These are phyloP conservation scores for Phyllosticta citriasiana DNA, from an alignment of 2,329 filamentous ascomycete genomes.

Conservation along the genomic window DNA sequence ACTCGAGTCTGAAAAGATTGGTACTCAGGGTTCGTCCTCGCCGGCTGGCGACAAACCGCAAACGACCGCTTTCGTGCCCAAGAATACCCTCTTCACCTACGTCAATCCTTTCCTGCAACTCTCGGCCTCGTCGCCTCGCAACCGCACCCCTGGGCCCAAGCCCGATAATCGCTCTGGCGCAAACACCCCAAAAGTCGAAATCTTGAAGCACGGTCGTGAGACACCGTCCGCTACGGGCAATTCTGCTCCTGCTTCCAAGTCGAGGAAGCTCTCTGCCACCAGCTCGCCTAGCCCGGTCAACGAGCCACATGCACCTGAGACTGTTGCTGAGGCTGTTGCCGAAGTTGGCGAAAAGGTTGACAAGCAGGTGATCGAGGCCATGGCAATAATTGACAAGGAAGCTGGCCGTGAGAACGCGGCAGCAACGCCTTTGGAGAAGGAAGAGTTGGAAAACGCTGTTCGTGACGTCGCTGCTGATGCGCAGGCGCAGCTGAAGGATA, in stretches of 20 bases:
- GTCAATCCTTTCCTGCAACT: slow-evolving; percentile 64
- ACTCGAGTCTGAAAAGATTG: slow-evolving; percentile 19
- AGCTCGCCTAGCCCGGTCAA: slow-evolving; percentile 12
- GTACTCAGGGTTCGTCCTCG: slow-evolving; percentile 26
- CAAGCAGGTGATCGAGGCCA: slow-evolving; percentile 54
- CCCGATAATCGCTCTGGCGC: slow-evolving; percentile 20
- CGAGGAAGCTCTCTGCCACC: slow-evolving; percentile 23
- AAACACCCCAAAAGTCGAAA: slow-evolving; percentile 31
- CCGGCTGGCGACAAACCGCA: slow-evolving; percentile 19
- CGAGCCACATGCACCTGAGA: slow-evolving; percentile 37
- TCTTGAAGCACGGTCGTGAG: slow-evolving; percentile 35
- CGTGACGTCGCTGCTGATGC: slow-evolving; percentile 13
- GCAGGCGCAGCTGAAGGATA: slow-evolving; percentile 40
- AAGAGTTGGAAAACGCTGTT: slow-evolving; percentile 31
- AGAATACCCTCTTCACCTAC: slow-evolving; percentile 52
- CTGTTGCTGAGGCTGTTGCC: slow-evolving; percentile 59
- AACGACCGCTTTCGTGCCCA: slow-evolving; percentile 23
- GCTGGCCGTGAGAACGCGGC: slow-evolving; percentile 29
- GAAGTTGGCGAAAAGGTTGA: slow-evolving; percentile 53
- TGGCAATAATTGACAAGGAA: slow-evolving; percentile 44
- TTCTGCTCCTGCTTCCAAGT: slow-evolving; percentile 23
- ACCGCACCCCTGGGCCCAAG: slow-evolving; percentile 38
- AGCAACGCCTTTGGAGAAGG: slow-evolving; percentile 26
- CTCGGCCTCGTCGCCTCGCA: slow-evolving; percentile 54
- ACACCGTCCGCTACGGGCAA: slow-evolving; percentile 20